Conservation (phyloP, 2,329 filamentous ascomycete species). For the Penicillium polonicum region DNA sequence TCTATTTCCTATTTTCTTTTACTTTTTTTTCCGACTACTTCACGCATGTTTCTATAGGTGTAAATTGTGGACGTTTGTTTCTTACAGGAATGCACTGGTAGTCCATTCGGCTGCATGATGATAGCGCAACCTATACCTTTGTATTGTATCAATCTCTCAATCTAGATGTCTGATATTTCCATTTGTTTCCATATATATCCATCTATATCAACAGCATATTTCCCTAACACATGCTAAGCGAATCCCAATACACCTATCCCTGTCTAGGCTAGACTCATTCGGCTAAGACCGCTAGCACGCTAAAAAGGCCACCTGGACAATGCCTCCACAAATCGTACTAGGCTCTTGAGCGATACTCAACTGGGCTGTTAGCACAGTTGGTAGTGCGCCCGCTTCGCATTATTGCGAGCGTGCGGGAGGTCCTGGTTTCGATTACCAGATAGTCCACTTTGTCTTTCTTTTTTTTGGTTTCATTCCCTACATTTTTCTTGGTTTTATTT, state of each 20-base stretch:
- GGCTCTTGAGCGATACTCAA: neutral
- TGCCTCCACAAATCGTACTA: slow-evolving; percentile 1
- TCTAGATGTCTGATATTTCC: neutral
- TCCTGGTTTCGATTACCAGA: slow-evolving; percentile 49
- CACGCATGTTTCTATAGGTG: slow-evolving; percentile 30
- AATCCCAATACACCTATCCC: slow-evolving; percentile 1
- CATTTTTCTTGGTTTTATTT: neutral
- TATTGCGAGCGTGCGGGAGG: slow-evolving; percentile 36
- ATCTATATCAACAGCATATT: neutral
- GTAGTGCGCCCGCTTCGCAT: slow-evolving; percentile 38
- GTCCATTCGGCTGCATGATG: slow-evolving; percentile 19
- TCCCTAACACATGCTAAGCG: neutral
- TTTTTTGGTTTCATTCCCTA: neutral
- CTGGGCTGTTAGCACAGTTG: slow-evolving; percentile 12
- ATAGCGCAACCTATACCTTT: slow-evolving; percentile 8
- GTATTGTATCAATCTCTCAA: slow-evolving; percentile 7
- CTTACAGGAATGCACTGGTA: slow-evolving; percentile 27
- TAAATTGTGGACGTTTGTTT: slow-evolving; percentile 29
- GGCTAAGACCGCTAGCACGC: slow-evolving; percentile 6
- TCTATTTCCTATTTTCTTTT: slow-evolving; percentile 12
- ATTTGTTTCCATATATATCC: neutral
- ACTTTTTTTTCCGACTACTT: slow-evolving; percentile 15
- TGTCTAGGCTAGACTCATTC: slow-evolving; percentile 2
- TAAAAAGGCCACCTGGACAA: neutral
- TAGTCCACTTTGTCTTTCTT: slow-evolving; percentile 35